A percentile compares a stretch with the other conserved stretches of the same genome.
These are phyloP conservation scores for Pseudocercospora macadamiae DNA, from an alignment of 2,329 filamentous ascomycete species.

Conservation along the genomic window DNA sequence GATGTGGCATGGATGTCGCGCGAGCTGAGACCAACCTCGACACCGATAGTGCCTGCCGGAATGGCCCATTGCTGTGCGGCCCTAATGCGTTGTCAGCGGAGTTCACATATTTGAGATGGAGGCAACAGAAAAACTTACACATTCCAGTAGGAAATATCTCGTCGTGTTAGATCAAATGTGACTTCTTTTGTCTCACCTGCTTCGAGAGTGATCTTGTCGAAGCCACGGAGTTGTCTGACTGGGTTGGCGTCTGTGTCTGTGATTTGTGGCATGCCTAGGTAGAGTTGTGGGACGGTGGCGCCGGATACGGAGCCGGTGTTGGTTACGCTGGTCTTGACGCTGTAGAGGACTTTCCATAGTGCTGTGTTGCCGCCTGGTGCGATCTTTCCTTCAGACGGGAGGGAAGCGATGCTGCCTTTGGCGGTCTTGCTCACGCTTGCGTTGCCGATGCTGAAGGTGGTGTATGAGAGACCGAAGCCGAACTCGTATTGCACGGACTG, in stretches of 20 bases:
- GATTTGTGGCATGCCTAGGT: slow-evolving; percentile 46
- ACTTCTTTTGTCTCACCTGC: slow-evolving; percentile 28
- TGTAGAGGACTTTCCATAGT: slow-evolving; percentile 65
- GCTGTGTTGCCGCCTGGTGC: slow-evolving; percentile 36
- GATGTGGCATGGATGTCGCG: slow-evolving; percentile 29
- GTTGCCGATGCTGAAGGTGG: slow-evolving; percentile 73
- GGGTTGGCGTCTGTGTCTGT: slow-evolving; percentile 41
- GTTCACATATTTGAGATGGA: background rate
- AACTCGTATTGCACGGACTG: slow-evolving; percentile 55
- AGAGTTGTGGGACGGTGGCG: slow-evolving; percentile 61
- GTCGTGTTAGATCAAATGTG: slow-evolving; percentile 22
- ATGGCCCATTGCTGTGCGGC: slow-evolving; percentile 16
- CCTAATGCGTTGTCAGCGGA: background rate
- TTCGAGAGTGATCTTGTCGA: slow-evolving; percentile 42
- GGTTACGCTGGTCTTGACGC: slow-evolving; percentile 58
- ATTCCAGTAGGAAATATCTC: slow-evolving; percentile 30
- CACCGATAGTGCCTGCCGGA: slow-evolving; percentile 11
- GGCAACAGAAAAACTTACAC: slow-evolving; percentile 48
- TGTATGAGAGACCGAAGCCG: slow-evolving; percentile 65
- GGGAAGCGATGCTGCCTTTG: slow-evolving; percentile 32
- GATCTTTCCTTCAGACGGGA: slow-evolving; percentile 23
- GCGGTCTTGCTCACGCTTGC: slow-evolving; percentile 47
- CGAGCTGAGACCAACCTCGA: slow-evolving; percentile 33
- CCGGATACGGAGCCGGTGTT: slow-evolving; percentile 63
- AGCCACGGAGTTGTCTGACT: slow-evolving; percentile 39